phyloP scores from a whole-genome alignment of 352 stramenopile species.

The Phytophthora meadii region DNA sequence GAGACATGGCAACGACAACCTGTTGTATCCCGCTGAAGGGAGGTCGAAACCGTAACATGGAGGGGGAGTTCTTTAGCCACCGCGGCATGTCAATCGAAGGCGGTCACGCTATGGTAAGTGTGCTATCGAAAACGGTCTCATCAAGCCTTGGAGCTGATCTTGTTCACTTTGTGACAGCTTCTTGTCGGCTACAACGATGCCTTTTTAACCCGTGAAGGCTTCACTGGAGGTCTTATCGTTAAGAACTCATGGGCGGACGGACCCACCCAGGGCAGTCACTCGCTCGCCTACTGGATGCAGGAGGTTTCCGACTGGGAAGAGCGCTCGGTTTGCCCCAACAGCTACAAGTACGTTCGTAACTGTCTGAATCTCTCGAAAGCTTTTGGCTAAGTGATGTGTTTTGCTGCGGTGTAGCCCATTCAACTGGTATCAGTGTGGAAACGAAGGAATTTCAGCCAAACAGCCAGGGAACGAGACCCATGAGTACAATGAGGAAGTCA shows the following conservation, averaged over 20 bases:
- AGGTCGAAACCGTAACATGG: conserved; percentile 81
- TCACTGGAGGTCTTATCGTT: conserved; percentile 76
- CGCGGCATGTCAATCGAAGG: conserved; percentile 83
- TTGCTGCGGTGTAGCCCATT: conserved; percentile 51
- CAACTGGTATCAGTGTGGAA: conserved; percentile 86
- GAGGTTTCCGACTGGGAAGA: conserved; percentile 86
- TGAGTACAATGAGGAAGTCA: conserved; percentile 59
- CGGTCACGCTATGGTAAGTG: conserved; percentile 76
- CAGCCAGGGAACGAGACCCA: conserved; percentile 40
- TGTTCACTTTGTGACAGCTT: conserved; percentile 41
- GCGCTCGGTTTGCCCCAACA: conserved; percentile 80
- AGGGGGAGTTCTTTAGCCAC: conserved; percentile 86
- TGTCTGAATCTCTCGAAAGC: background rate
- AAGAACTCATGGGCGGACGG: conserved; percentile 83
- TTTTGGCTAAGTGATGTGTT: conserved; percentile 4
- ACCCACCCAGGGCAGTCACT: conserved; percentile 72
- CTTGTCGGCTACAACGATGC: conserved; percentile 84
- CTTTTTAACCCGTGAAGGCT: conserved; percentile 76
- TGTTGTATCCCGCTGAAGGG: conserved; percentile 79
- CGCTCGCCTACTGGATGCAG: conserved; percentile 84
- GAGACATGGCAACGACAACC: conserved; percentile 78
- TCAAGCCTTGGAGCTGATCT: background rate
- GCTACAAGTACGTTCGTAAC: conserved; percentile 65
- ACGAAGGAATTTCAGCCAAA: conserved; percentile 54
- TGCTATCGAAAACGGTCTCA: background rate